Conservation (phyloP, 2,329 filamentous ascomycete species). For the Ascochyta rabiei region DNA sequence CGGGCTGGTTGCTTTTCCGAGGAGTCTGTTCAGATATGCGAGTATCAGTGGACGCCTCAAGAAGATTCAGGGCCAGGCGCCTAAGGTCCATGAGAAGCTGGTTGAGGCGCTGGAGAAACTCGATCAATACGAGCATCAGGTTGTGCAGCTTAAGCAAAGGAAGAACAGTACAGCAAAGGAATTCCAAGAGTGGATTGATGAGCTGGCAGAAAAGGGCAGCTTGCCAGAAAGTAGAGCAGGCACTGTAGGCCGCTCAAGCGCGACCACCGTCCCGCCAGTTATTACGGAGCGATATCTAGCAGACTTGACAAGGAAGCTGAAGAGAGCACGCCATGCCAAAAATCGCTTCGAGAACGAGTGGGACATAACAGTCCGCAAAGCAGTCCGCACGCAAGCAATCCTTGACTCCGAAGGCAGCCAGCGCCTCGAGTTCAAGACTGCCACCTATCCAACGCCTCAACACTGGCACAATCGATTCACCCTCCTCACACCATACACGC, state of each 20-base stretch:
- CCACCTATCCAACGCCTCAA: constrained; percentile 49
- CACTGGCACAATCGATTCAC: constrained; percentile 58
- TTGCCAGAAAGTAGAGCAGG: constrained; percentile 63
- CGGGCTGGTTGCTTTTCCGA: constrained; percentile 87
- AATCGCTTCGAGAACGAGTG: constrained; percentile 85
- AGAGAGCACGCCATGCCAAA: constrained; percentile 81
- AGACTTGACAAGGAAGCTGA: constrained; percentile 81
- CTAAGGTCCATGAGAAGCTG: constrained; percentile 83
- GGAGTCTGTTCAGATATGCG: constrained; percentile 78
- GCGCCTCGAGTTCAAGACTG: constrained; percentile 74
- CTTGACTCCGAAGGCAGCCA: constrained; percentile 83
- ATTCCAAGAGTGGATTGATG: constrained; percentile 95
- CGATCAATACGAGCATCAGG: constrained; percentile 80
- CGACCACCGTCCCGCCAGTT: constrained; percentile 71
- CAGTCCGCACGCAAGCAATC: constrained; percentile 77
- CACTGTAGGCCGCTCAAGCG: constrained; percentile 35
- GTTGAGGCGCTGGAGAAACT: constrained; percentile 81
- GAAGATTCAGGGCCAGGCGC: constrained; percentile 78
- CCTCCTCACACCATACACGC: constrained; percentile 75
- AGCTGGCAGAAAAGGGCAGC: constrained; percentile 78
- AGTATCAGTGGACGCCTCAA: constrained; percentile 76
- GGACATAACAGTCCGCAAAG: constrained; percentile 76
- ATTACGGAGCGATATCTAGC: constrained; percentile 94
- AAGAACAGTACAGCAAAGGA: constrained; percentile 78
- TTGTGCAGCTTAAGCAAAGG: constrained; percentile 76